Evolutionary conservation across 805 yeast genomes (phyloP), one percentile per base, ranked within the genome.

Genomic region (Ogataea methylovora): DNA sequence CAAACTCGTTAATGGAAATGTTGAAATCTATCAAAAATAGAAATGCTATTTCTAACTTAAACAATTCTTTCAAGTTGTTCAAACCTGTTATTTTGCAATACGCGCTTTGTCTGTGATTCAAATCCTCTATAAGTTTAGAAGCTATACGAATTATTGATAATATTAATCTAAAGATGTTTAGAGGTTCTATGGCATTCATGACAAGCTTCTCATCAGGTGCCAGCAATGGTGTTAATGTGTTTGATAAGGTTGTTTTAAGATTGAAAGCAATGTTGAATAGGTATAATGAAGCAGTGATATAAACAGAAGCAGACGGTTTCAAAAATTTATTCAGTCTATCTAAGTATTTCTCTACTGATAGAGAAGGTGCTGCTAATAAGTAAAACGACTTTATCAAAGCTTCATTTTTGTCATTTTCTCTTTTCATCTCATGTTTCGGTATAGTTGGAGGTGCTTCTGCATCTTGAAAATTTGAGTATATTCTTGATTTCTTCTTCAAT

Each of bases 41-140:
- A 32, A 65, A 49, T 11, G 60, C 58, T 34, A 65, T 44, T 38
- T 67, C 73, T 29, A 67, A 44, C 20, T 51, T 52, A 41, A 58
- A 54, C 35, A 67, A 44, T 34, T 67, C 73, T 4, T 49, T 48
- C 8, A 53, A 45, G 30, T 56, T 58, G 27, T 55, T 60, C n/a
- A 67, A 53, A 2, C 73, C 73, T 4, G 64, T 61, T n/a, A 67
- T 61, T 24, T 60, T 60, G 27, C 72, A 68, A 40, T 61, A 67
- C 30, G 59, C 58, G 21, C 45, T 47, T 33, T 65, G 72, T 32
- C 59, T 61, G 43, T 56, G 67, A 44, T 67, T 62, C 29, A 66
- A 57, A 41, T 67, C 73, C 40, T 67, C 73, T 18, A 67, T 49
- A 24, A 60, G 48, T 39, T 67, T 67, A 17, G 57, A 54, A 26